Base-by-base conservation (phyloP, 2,329 filamentous ascomycete genomes). In the Aspergillus tubingensis region DNA sequence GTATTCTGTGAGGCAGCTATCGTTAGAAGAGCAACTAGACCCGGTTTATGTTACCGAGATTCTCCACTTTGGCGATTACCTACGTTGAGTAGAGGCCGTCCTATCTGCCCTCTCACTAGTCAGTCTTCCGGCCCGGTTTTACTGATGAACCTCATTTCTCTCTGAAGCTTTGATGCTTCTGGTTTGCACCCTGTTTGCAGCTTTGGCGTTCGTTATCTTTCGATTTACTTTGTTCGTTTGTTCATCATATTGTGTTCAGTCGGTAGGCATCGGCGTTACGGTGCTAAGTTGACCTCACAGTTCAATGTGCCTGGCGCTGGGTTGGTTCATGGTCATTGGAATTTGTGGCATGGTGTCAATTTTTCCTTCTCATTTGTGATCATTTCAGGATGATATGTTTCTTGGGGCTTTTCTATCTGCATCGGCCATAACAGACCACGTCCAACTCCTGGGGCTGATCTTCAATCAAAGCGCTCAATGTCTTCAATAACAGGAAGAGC, bases 1-100 rank as follows among this genome's bases (percentile, higher is more conserved):
- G 95, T 68, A 98, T 99, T 77, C 86, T 99, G 70, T 92, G 62
- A 65, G 63, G 41, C 8, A 19, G 23, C 23, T 53, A 43, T 23
- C 49, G 15, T 27, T 39, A 17, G 17, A 25, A 11, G 21, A 19
- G 17, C 41, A 15, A 17, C 17, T 25, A 32, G 15, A 25, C 32
- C 3, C 38, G n/a, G 49, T n/a, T 36, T 19, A 23, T 25, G 5
- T 19, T 32, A 38, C 17, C 36, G 21, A n/a, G 13, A 57, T 19
- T 25, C 17, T 19, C 47, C 32, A 8, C 17, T 57, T 21, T n/a
- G 47, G 47, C 47, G 11, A 27, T 44, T 19, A 8, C 19, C 39
- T 49, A 49, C 23, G 19, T 49, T 39, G 30, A 21, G 47, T 27
- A 32, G 47, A 10, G 47, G 25, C 47, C 25, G 13, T 17, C n/a